These are phyloP conservation scores for Corylus avellana DNA, from an alignment of 306 rosid genomes.

Conservation along the genomic window DNA sequence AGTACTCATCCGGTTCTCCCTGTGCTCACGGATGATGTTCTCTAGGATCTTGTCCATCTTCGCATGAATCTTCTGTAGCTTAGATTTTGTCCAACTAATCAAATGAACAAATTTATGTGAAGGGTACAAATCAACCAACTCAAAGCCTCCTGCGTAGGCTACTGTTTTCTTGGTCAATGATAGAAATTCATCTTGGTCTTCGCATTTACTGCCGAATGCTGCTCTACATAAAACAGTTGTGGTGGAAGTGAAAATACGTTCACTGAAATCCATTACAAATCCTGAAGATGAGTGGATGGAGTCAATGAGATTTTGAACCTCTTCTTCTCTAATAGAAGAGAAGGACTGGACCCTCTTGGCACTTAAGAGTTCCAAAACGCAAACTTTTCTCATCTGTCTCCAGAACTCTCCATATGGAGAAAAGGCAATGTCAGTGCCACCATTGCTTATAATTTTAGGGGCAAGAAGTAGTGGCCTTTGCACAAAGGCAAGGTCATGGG, in stretches of 20 bases:
- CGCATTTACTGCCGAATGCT: constrained; percentile 30
- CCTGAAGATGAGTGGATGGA: constrained; percentile 24
- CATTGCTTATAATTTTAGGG: not conserved
- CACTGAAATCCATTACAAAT: constrained; percentile 31
- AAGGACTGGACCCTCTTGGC: constrained; percentile 42
- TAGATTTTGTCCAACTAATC: constrained; percentile 27
- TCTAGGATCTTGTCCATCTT: constrained; percentile 27
- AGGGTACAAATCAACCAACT: constrained; percentile 39
- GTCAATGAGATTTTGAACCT: constrained; percentile 32
- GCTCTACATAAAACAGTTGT: constrained; percentile 15
- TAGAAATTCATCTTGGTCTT: constrained; percentile 22
- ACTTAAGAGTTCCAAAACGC: too few species aligned
- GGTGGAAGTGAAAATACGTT: not conserved
- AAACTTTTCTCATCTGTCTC: too few species aligned
- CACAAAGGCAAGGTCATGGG: too few species aligned
- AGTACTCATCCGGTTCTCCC: not conserved
- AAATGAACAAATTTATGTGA: constrained; percentile 21
- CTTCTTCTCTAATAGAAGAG: constrained; percentile 43
- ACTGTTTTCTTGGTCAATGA: not conserved
- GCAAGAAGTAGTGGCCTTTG: too few species aligned
- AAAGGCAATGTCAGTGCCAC: constrained; percentile 7
- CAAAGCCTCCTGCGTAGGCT: constrained; percentile 17
- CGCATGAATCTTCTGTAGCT: constrained; percentile 15
- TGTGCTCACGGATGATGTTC: constrained; percentile 25
- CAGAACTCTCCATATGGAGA: too few species aligned